Evolutionary conservation across 306 rosid genomes (phyloP).

Genomic region (Rosa lucieae): DNA sequence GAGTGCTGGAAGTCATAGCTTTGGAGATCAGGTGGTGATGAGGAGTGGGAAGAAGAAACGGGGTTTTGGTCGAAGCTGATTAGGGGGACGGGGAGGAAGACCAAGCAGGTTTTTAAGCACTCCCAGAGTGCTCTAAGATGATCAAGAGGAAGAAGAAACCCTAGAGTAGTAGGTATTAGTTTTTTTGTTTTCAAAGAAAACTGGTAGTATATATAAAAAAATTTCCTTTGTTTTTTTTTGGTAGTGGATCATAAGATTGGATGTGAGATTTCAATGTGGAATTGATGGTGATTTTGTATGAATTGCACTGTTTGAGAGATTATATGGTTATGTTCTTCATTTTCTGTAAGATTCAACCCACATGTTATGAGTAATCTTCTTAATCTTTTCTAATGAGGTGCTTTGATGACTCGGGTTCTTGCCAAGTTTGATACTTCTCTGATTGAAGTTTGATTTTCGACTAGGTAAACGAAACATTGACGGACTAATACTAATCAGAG

Average conservation of each 20-base stretch:
- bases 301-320: background rate
- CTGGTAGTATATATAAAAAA: background rate
- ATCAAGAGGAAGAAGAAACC: background rate
- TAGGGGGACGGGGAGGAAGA: conserved; percentile 44
- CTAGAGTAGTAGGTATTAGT: background rate
- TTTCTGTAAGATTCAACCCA: background rate
- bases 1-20: conserved; percentile 4
- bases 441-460: background rate
- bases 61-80: conserved; percentile 69
- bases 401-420: background rate
- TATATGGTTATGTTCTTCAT: background rate
- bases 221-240: background rate
- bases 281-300: background rate
- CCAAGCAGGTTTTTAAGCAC: conserved; percentile 38
- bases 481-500: background rate
- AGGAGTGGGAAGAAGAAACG: conserved; percentile 20
- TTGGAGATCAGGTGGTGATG: conserved; percentile 1
- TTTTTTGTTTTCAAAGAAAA: background rate
- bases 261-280: background rate
- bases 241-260: background rate
- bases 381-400: background rate
- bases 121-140: conserved; percentile 27
- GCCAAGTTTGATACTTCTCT: background rate
- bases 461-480: background rate
- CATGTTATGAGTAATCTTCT: background rate